phyloP scores from a whole-genome alignment of 2,329 filamentous ascomycete genomes.

The Talaromyces piceae region DNA sequence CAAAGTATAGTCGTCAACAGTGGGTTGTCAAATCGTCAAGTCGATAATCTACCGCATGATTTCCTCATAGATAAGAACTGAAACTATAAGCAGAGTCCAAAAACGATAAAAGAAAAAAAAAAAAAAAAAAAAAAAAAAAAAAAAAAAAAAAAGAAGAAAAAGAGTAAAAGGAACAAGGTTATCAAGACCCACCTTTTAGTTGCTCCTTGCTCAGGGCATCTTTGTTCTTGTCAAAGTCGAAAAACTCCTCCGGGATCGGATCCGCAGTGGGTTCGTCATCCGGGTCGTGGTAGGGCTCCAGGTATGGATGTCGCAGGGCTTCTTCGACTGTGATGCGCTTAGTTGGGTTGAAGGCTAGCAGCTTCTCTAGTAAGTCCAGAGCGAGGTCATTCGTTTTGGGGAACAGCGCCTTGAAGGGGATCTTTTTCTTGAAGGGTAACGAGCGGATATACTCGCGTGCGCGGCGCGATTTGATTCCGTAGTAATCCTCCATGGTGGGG shows the following conservation, averaged over 20 bases:
- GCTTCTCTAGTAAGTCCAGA: conserved; percentile 86
- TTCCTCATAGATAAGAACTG: conserved; percentile 81
- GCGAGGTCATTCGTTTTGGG: conserved; percentile 98
- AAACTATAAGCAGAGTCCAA: not conserved
- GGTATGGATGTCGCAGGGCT: conserved; percentile 91
- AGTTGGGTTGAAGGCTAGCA: conserved; percentile 94
- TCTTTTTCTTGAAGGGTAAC: conserved; percentile 99
- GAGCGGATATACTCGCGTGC: conserved; percentile 97
- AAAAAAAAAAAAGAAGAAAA: conserved; percentile 8
- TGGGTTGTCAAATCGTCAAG: not conserved
- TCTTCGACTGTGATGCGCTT: conserved; percentile 99
- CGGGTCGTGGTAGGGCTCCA: conserved; percentile 97
- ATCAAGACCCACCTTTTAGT: conserved; percentile 65
- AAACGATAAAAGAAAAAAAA: not conserved
- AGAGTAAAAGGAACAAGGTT: not conserved
- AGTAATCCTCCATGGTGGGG: conserved; percentile 99
- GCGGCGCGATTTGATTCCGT: conserved; percentile 96
- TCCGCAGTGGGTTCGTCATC: conserved; percentile 96
- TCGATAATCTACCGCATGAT: conserved; percentile 62
- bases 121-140: too few species aligned
- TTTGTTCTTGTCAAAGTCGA: conserved; percentile 99
- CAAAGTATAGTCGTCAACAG: too few species aligned
- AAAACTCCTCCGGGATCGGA: conserved; percentile 97
- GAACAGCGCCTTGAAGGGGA: conserved; percentile 93
- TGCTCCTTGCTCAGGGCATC: conserved; percentile 97